phyloP scores from a whole-genome alignment of 192 early-diverging fungal genomes.

The Coemansia sp. region DNA sequence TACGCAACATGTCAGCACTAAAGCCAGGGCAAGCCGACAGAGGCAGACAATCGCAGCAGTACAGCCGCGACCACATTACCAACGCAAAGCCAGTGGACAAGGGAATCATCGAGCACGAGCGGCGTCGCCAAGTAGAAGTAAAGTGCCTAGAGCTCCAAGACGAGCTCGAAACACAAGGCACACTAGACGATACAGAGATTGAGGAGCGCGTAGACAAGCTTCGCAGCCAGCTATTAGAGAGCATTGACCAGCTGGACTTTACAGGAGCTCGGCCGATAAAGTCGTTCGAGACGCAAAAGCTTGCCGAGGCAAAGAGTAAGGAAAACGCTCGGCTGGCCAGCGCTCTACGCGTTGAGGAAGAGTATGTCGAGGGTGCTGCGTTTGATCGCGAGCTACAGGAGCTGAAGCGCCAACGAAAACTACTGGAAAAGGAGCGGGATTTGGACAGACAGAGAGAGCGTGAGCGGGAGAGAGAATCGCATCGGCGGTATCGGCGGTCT shows the following conservation, averaged over 20 bases:
- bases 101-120: slow-evolving; percentile 79
- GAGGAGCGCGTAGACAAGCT: slow-evolving; percentile 66
- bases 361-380: slow-evolving; percentile 73
- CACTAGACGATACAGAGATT: slow-evolving; percentile 64
- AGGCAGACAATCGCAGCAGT: slow-evolving; percentile 7
- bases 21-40: slow-evolving; percentile 64
- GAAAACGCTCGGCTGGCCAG: slow-evolving; percentile 66
- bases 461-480: neutral
- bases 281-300: slow-evolving; percentile 70
- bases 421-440: slow-evolving; percentile 34
- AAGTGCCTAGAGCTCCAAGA: slow-evolving; percentile 81
- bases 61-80: slow-evolving; percentile 50
- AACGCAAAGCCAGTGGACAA: slow-evolving; percentile 42
- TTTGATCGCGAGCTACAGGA: slow-evolving; percentile 71
- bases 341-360: slow-evolving; percentile 70
- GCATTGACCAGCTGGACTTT: slow-evolving; percentile 49
- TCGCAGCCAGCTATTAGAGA: slow-evolving; percentile 61
- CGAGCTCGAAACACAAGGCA: slow-evolving; percentile 74
- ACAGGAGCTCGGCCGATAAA: slow-evolving; percentile 25
- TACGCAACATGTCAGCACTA: slow-evolving; percentile 82
- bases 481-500: slow-evolving; percentile 6
- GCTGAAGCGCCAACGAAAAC: slow-evolving; percentile 38
- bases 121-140: slow-evolving; percentile 86
- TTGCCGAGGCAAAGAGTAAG: slow-evolving; percentile 69
- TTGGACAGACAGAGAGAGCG: slow-evolving; percentile 5